Conservation (phyloP, 2,329 filamentous ascomycete genomes). For the Fusarium sarcochroum region DNA sequence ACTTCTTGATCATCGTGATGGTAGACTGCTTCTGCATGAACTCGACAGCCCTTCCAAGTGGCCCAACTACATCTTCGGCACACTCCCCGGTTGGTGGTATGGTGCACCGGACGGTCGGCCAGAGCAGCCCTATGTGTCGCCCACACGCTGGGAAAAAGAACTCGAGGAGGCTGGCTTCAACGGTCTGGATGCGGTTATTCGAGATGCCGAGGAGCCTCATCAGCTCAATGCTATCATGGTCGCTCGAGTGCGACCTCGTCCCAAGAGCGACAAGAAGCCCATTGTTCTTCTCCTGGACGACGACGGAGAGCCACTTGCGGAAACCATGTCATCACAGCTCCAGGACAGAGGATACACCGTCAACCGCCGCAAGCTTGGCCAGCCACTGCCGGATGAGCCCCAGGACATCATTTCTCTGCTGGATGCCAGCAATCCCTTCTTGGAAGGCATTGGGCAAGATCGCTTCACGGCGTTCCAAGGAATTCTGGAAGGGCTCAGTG, state of each 20-base stretch:
- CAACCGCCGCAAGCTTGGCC: neutral
- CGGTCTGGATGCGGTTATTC: slow-evolving; percentile 14
- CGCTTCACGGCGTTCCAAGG: slow-evolving; percentile 34
- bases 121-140: slow-evolving; percentile 47
- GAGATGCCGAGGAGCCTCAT: neutral
- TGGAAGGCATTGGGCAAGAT: slow-evolving; percentile 41
- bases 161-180: slow-evolving; percentile 48
- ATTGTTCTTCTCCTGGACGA: slow-evolving; percentile 1
- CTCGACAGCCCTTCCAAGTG: slow-evolving; percentile 43
- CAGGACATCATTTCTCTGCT: slow-evolving; percentile 50
- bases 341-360: slow-evolving; percentile 1
- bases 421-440: slow-evolving; percentile 47
- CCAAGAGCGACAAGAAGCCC: neutral
- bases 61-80: slow-evolving; percentile 50
- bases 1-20: slow-evolving; percentile 50
- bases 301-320: neutral
- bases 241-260: neutral
- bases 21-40: slow-evolving; percentile 52
- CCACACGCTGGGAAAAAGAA: slow-evolving; percentile 47
- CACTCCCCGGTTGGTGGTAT: slow-evolving; percentile 55
- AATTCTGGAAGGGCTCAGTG: slow-evolving; percentile 4
- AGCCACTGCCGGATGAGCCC: slow-evolving; percentile 6
- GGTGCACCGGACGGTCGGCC: slow-evolving; percentile 49
- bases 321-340: neutral
- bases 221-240: slow-evolving; percentile 13